Conservation (phyloP, 2,329 filamentous ascomycete genomes). For the Colletotrichum spaethianum region DNA sequence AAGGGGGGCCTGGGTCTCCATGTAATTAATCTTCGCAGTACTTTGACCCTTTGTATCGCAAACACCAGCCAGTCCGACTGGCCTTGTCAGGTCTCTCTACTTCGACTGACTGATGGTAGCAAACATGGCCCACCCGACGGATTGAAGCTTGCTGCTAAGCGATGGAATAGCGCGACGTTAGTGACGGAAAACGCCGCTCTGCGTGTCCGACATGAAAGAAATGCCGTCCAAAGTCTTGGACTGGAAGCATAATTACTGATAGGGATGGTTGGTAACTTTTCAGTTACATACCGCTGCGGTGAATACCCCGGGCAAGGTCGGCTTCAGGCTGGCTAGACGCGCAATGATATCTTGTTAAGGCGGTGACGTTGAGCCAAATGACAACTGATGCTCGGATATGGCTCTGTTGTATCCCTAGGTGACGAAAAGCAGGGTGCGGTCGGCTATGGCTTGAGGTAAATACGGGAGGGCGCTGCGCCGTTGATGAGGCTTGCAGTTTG, state of each 20-base stretch:
- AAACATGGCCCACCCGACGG: conserved; percentile 9
- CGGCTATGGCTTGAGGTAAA: background rate
- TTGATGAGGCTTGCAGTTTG: background rate
- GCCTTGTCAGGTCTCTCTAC: conserved; percentile 2
- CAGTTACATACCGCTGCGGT: background rate
- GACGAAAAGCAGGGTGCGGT: background rate
- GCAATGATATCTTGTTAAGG: background rate
- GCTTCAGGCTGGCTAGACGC: background rate
- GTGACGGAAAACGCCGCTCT: conserved; percentile 26
- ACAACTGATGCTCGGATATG: background rate
- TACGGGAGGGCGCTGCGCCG: conserved; percentile 2
- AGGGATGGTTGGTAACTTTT: too few species aligned
- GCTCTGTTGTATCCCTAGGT: background rate
- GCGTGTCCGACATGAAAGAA: background rate
- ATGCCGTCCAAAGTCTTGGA: background rate
- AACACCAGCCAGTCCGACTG: conserved; percentile 5
- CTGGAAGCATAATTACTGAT: background rate
- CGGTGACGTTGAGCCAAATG: background rate
- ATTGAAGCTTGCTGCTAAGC: conserved; percentile 29
- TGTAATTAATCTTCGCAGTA: background rate
- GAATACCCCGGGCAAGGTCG: background rate
- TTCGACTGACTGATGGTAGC: conserved; percentile 14
- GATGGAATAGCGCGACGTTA: conserved; percentile 12
- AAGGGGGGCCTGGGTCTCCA: background rate
- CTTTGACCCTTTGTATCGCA: conserved; percentile 7